Base-by-base conservation (phyloP, 495 filamentous ascomycete genomes). In the Clavariopsis aquatica region DNA sequence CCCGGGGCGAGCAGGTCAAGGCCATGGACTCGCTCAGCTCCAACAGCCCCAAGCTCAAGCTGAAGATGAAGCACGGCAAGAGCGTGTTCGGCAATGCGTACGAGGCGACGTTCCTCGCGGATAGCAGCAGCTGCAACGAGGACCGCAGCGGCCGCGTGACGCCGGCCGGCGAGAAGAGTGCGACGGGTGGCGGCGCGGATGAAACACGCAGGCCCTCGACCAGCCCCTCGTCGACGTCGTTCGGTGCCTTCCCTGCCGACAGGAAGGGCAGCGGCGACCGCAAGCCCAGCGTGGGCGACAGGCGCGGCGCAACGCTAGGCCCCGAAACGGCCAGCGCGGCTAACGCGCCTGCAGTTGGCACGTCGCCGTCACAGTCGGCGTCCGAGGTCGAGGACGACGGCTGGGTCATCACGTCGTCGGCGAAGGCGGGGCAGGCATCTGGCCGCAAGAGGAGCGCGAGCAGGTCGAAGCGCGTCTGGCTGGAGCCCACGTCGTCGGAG, bases 101-200 rank as follows among this genome's bases (percentile, higher is more conserved):
- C 20, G 81, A 83, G 65, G 76, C 74, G 8, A 79, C 82, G 13
- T 81, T 82, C 66, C 75, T 83, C 38, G 79, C 78, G 46, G 81
- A 82, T 57, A 81, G 74, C 62, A 70, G 65, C 49, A 82, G 78
- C 62, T 82, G 80, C 47, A 81, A 81, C 56, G 82, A 84, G 70
- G 66, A 64, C 31, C 38, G 43, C 15, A 70, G 65, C 34, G 56
- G 57, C 22, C 49, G 53, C 9, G 65, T 38, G 3, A 61, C 65
- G 31, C 65, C 65, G 2, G 31, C 56, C 3, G 73, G 73, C 46
- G 63, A 69, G 19, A 63, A 66, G n/a, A 49, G 45, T 24, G 36
- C 47, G 15, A 19, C 34, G 27, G 20, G 38, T 24, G 43, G 62
- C 26, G 43, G 62, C 9, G 10, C 51, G n/a, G 68, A 63, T 49